Conservation (phyloP, 345 rosid species). For the Brassica juncea region DNA sequence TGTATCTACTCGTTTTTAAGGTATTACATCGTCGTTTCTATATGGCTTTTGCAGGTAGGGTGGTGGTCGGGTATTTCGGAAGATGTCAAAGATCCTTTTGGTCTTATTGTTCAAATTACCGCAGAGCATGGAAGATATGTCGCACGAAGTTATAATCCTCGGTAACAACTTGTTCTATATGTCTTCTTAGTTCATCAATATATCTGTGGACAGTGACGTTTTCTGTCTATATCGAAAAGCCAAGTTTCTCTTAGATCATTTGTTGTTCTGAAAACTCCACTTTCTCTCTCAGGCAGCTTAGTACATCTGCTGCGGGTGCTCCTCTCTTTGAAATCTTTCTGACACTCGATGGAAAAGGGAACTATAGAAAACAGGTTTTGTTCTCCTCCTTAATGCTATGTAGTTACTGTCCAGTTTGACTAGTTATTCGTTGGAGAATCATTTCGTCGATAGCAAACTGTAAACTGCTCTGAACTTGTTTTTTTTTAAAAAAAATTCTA, state of each 20-base stretch:
- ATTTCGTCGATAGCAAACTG: not conserved
- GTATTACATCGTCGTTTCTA: conserved; percentile 6
- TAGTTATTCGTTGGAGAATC: not conserved
- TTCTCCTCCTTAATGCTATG: conserved; percentile 13
- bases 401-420: conserved; percentile 2
- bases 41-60: conserved; percentile 62
- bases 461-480: not conserved
- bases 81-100: conserved; percentile 75
- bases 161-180: conserved; percentile 49
- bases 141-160: conserved; percentile 76
- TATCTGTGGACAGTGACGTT: conserved; percentile 7
- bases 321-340: conserved; percentile 91
- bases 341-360: conserved; percentile 62
- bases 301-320: conserved; percentile 63
- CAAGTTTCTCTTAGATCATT: not conserved
- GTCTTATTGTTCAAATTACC: conserved; percentile 80
- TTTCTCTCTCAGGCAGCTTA: conserved; percentile 70
- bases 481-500: not conserved
- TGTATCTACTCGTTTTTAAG: not conserved
- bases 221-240: not conserved
- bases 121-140: conserved; percentile 98
- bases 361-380: conserved; percentile 79
- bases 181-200: conserved; percentile 15
- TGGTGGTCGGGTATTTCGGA: conserved; percentile 97
- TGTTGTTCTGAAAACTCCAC: conserved; percentile 1